Evolutionary conservation across 1,139 yeast species (phyloP), one percentile per base, ranked within the genome.

Genomic region (Protomyces pachydermus): DNA sequence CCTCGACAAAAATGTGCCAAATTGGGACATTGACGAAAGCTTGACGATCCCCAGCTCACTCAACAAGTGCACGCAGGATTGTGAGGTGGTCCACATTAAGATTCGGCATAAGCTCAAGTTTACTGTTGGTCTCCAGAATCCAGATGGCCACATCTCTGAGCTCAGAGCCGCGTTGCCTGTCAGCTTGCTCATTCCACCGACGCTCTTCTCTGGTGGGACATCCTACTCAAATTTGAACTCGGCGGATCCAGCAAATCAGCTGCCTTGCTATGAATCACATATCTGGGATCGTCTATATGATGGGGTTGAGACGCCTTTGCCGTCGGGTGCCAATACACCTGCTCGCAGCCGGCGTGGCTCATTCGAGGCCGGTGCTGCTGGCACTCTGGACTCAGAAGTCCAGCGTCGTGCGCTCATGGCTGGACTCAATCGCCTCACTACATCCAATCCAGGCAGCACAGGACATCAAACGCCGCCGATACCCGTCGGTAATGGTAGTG

Each of bases 261-360:
- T 98, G 2, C 98, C 98, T 35, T 81, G 87, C 67, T 93, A 93
- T 72, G 91, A 86, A 68, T 84, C 81, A 67, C 96, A 90, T 73
- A 83, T 91, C 45, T 91, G 88, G 74, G 98, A 93, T 74, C 78
- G 91, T 65, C 76, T 93, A 48, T 91, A 91, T 91, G 80, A 82
- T 45, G 96, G 87, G 65, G 79, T 85, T 3, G 86, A 84, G 39
- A 80, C 87, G 0, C 88, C 90, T 1, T 66, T 76, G 1, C 74
- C 75, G 6, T 81, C 86, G 10, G 88, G 87, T 0, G 70, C 82
- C 9, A 76, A 78, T 8, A 82, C 85, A 0, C 86, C 86, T 1
- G 58, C 70, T 16, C 62, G 54, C 16, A 63, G 65, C 12, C 69
- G 75, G 56, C 72, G 75, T 10, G 71, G 70, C 55, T 75, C 79